Conservation (phyloP, 148 eudicot species). For the Nyssa sinensis region DNA sequence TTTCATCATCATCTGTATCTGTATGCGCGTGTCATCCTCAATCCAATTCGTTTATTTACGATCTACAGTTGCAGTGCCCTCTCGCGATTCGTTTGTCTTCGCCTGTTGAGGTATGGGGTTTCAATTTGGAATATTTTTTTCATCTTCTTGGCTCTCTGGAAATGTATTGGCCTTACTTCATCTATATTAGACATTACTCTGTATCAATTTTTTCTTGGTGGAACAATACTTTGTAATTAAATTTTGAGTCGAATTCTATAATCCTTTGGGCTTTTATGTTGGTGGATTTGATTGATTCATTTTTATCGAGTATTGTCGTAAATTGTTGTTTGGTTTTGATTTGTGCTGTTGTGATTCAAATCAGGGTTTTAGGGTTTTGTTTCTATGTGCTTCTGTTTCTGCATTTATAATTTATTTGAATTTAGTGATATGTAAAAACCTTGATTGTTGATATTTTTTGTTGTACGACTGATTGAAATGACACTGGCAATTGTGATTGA, state of each 20-base stretch:
- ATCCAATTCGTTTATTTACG: neutral
- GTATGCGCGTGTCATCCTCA: slow-evolving; percentile 1
- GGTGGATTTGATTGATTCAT: neutral
- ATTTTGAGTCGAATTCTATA: neutral
- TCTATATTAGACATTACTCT: neutral
- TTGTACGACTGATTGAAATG: neutral
- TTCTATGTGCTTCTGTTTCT: neutral
- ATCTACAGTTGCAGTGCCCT: slow-evolving; percentile 23
- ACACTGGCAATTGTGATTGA: neutral
- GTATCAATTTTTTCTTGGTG: neutral
- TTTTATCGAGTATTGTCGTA: neutral
- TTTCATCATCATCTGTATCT: slow-evolving; percentile 6
- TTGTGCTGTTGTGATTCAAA: neutral
- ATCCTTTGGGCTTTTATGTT: neutral
- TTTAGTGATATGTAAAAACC: neutral
- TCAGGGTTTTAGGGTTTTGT: neutral
- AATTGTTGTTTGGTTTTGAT: neutral
- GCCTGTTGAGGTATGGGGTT: slow-evolving; percentile 15
- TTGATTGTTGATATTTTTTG: too few relatives aligned
- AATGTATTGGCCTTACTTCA: neutral
- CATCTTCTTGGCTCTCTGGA: neutral
- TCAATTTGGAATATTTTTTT: neutral
- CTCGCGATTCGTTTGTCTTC: slow-evolving; percentile 2
- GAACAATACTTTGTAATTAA: neutral
- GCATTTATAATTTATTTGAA: too few relatives aligned